phyloP scores from a whole-genome alignment of 2,329 filamentous ascomycete genomes.

The Cladosporium colombiae region DNA sequence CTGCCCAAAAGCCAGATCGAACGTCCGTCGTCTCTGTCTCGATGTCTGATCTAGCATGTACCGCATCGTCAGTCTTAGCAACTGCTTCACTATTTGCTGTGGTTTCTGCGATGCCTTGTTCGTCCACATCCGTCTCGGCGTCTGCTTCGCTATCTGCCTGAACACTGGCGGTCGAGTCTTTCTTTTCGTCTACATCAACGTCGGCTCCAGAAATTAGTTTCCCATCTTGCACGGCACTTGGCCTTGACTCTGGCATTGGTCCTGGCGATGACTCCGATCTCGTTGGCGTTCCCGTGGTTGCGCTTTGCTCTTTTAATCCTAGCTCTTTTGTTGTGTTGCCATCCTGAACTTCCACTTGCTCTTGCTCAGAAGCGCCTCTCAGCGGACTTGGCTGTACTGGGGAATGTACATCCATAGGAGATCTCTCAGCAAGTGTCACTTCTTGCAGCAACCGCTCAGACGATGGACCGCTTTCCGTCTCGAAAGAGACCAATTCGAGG shows the following conservation, averaged over 20 bases:
- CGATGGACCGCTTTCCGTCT: constrained; percentile 14
- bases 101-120: constrained; percentile 12
- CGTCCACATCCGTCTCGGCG: constrained; percentile 6
- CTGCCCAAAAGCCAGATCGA: constrained; percentile 11
- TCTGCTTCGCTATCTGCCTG: constrained; percentile 15
- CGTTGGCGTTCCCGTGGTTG: constrained; percentile 13
- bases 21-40: constrained; percentile 10
- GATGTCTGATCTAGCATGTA: constrained; percentile 7
- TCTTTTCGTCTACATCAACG: constrained; percentile 13
- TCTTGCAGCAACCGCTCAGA: constrained; percentile 12
- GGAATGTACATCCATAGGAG: constrained; percentile 10
- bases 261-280: constrained; percentile 12
- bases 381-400: constrained; percentile 13
- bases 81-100: constrained; percentile 14
- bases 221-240: constrained; percentile 1
- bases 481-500: constrained; percentile 12
- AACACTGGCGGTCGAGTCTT: constrained; percentile 11
- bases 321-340: constrained; percentile 11
- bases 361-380: constrained; percentile 9
- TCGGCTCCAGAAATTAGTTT: constrained; percentile 2
- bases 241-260: background rate
- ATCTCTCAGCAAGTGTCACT: constrained; percentile 16
- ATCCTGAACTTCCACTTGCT: constrained; percentile 12
- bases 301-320: background rate
- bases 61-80: constrained; percentile 8